Percentiles rank a stretch among this genome's conserved stretches.
Conservation (phyloP, 495 filamentous ascomycete genomes). For the Clohesyomyces aquaticus region DNA sequence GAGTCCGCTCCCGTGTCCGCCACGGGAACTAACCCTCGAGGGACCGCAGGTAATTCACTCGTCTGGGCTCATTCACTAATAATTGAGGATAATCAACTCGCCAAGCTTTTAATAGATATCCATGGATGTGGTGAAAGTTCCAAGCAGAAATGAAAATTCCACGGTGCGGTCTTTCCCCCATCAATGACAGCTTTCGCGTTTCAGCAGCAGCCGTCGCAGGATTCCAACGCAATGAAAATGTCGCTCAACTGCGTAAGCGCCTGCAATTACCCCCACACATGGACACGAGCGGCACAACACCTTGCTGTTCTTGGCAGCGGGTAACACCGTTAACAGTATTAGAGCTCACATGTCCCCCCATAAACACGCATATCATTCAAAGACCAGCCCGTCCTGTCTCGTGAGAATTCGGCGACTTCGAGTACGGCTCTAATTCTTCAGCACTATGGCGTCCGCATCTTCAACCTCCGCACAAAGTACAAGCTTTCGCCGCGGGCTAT, state of each 20-base stretch:
- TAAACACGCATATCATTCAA: background rate
- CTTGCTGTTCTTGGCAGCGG: background rate
- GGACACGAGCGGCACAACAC: background rate
- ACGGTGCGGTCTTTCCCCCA: background rate
- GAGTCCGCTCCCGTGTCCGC: background rate
- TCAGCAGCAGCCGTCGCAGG: background rate
- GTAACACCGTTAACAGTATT: background rate
- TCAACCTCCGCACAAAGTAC: background rate
- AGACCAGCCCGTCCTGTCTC: background rate
- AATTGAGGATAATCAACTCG: too few species aligned
- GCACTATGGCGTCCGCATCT: conserved; percentile 2
- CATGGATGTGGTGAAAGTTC: background rate
- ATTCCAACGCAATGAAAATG: background rate
- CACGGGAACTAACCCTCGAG: too few species aligned
- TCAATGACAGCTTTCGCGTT: background rate
- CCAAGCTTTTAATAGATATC: too few species aligned
- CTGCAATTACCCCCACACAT: background rate
- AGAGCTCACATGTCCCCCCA: background rate
- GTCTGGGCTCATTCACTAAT: too few species aligned
- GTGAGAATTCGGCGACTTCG: conserved; percentile 4
- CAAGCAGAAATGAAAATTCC: background rate
- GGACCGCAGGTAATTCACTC: too few species aligned
- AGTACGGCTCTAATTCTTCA: background rate
- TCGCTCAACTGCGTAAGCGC: background rate
- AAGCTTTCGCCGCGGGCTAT: conserved; percentile 12